Conservation (phyloP, 1,284 basidiomycete species). For the Entoloma clypeatum region DNA sequence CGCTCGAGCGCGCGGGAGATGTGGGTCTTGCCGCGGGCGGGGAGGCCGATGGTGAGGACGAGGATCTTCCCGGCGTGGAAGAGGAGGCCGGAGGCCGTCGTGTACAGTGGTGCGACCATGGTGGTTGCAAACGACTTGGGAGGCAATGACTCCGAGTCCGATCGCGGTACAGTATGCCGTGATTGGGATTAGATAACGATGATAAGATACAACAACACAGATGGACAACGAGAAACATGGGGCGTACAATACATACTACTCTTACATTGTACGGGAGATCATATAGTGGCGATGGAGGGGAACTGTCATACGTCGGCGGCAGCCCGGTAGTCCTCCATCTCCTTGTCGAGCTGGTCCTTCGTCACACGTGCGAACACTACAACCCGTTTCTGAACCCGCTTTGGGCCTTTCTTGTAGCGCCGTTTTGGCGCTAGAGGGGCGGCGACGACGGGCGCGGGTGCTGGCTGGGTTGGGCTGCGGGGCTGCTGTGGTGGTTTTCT, state of each 20-base stretch:
- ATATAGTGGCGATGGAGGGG: too few species aligned
- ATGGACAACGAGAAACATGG: too few species aligned
- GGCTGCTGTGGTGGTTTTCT: slow-evolving; percentile 13
- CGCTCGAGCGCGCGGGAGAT: slow-evolving; percentile 93
- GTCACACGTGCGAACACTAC: slow-evolving; percentile 27
- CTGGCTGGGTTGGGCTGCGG: slow-evolving; percentile 19
- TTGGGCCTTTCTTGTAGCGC: slow-evolving; percentile 60
- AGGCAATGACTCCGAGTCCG: too few species aligned
- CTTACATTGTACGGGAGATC: too few species aligned
- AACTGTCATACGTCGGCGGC: slow-evolving; percentile 20
- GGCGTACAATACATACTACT: too few species aligned
- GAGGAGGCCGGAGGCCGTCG: slow-evolving; percentile 77
- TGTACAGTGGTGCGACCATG: slow-evolving; percentile 88
- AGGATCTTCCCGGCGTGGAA: slow-evolving; percentile 96
- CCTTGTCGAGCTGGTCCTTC: slow-evolving; percentile 55
- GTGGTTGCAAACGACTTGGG: neutral
- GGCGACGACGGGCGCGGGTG: slow-evolving; percentile 16
- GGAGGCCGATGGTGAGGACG: slow-evolving; percentile 88
- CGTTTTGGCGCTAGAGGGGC: slow-evolving; percentile 28
- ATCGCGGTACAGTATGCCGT: neutral
- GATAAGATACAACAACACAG: too few species aligned
- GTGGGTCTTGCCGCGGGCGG: slow-evolving; percentile 95
- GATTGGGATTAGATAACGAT: too few species aligned
- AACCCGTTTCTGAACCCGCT: slow-evolving; percentile 61
- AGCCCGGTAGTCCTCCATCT: slow-evolving; percentile 70